Base-by-base conservation (phyloP, 2,329 filamentous ascomycete species). In the Curvularia lunata region DNA sequence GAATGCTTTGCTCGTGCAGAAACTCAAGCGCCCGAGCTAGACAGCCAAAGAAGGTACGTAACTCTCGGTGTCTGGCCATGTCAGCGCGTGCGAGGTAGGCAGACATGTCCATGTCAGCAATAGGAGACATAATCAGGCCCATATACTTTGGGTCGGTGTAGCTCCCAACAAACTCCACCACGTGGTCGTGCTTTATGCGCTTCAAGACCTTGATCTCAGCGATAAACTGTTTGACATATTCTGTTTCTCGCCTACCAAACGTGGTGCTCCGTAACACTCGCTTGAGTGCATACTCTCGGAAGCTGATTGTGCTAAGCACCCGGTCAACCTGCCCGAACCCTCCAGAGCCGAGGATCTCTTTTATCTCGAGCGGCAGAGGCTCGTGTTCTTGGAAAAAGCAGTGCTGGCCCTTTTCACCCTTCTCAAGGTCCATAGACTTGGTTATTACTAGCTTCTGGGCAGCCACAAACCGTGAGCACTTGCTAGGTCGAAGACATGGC, bases 121-220 rank as follows among this genome's bases (percentile, higher is more conserved):
- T 63, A 19, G 54, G 71, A n/a, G 57, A 56, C 66, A 75, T 76
- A 30, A 78, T 52, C 1, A 78, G 54, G 7, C 67, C 72, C 16
- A 76, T 59, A 28, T 64, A 69, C 4, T 54, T 53, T 2, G 63
- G 54, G 28, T 77, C 75, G 1, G 73, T 76, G 46, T 73, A 77
- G 48, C 70, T 74, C 13, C 62, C 68, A 16, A 70, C 47, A 3
- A 69, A 49, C 12, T 67, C 51, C 5, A 71, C 63, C 2, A 67
- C 55, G 25, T 72, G 68, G 1, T 23, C 27, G 1, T 43, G 45
- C 3, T 40, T 49, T 4, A 38, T 38, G 18, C 34, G 34, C 34
- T 38, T 38, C 13, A 38, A n/a, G 13, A 38, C 16, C 34, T 12
- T 67, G 21, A 1, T 34, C 43, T 27, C 69, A 67, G 25, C 70